phyloP scores from a whole-genome alignment of 2,329 filamentous ascomycete genomes.

The Hymenoscyphus fructigenus region DNA sequence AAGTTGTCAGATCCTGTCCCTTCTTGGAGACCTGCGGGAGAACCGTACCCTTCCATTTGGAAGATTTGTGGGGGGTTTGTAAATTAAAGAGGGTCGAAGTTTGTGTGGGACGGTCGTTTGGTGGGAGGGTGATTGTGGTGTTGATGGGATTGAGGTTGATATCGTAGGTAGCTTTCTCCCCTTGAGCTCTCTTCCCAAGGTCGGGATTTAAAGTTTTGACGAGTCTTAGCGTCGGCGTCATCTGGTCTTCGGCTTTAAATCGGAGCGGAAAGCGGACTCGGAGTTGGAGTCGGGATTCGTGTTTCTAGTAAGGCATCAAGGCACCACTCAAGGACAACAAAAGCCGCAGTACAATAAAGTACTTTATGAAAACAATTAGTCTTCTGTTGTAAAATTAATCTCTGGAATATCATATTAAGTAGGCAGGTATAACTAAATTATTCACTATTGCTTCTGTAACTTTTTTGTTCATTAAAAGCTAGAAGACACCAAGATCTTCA shows the following conservation, averaged over 20 bases:
- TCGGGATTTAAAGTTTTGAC: slow-evolving; percentile 9
- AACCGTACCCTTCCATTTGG: slow-evolving; percentile 45
- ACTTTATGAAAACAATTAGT: not conserved
- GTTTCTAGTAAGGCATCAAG: slow-evolving; percentile 1
- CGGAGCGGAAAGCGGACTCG: not conserved
- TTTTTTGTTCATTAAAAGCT: not conserved
- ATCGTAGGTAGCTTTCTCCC: not conserved
- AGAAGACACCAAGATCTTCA: not conserved
- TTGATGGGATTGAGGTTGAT: slow-evolving; percentile 5
- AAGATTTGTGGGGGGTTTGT: slow-evolving; percentile 13
- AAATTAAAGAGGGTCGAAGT: not conserved
- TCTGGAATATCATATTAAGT: not conserved
- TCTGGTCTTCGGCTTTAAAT: not conserved
- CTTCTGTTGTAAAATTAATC: too few species aligned
- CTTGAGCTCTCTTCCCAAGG: not conserved
- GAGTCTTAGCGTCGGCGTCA: slow-evolving; percentile 1
- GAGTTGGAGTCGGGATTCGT: not conserved
- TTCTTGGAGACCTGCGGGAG: not conserved
- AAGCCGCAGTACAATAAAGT: not conserved
- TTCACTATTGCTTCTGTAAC: not conserved
- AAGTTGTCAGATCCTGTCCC: slow-evolving; percentile 16
- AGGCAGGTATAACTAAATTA: not conserved
- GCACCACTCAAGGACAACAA: not conserved
- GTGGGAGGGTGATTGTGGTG: not conserved
- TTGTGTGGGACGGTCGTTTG: not conserved